Conservation (phyloP, 192 early-diverging fungal genomes). For the Ramicandelaber brevisporus region DNA sequence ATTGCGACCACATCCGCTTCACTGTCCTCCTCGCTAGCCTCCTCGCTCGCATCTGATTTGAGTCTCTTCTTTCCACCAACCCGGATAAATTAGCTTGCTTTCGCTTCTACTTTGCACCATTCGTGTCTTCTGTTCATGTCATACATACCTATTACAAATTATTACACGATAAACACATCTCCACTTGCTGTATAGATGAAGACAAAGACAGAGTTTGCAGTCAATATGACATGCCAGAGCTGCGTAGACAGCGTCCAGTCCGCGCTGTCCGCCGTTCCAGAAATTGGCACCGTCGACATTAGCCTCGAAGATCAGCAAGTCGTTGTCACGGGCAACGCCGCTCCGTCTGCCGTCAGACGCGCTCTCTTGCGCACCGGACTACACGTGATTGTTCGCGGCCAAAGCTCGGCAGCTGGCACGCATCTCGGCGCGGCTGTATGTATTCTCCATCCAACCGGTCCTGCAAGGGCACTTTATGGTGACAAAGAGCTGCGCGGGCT, state of each 20-base stretch:
- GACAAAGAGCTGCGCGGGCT: constrained; percentile 21
- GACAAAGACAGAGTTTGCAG: constrained; percentile 62
- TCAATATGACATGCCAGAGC: constrained; percentile 62
- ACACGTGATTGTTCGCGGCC: constrained; percentile 49
- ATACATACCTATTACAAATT: too few relatives aligned
- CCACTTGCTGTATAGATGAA: too few relatives aligned
- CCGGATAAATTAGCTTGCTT: too few relatives aligned
- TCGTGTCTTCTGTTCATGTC: too few relatives aligned
- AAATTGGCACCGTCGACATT: constrained; percentile 34
- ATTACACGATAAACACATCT: too few relatives aligned
- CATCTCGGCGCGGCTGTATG: constrained; percentile 73
- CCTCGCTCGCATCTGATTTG: too few relatives aligned
- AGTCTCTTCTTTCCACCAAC: too few relatives aligned
- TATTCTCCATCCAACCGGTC: constrained; percentile 45
- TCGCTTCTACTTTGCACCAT: too few relatives aligned
- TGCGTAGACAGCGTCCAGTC: constrained; percentile 42
- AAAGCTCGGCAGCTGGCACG: constrained; percentile 21
- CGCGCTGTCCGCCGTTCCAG: constrained; percentile 22
- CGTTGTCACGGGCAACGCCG: constrained; percentile 31
- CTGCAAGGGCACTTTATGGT: constrained; percentile 3
- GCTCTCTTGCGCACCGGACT: constrained; percentile 46
- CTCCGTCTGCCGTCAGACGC: constrained; percentile 23
- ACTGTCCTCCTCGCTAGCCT: too few relatives aligned
- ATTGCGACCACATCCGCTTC: too few relatives aligned
- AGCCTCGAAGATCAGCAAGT: constrained; percentile 44